Evolutionary conservation across 2,329 filamentous ascomycete species (phyloP), one percentile per base, ranked within the genome.

Genomic region (Botrytis galanthina): DNA sequence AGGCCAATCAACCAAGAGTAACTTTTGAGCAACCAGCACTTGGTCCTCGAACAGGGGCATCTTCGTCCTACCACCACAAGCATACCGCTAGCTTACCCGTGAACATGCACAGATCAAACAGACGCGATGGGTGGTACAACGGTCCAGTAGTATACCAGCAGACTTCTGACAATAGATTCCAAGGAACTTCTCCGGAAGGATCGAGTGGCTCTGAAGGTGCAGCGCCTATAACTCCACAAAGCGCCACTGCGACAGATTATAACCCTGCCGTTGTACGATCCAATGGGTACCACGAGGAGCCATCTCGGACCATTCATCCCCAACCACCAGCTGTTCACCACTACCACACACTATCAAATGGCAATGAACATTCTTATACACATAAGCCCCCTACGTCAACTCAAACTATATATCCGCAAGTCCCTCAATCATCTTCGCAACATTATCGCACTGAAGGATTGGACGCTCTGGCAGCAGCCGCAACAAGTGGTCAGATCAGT

Each of bases 61-160:
- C 75, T 26, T 76, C 74, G 51, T 73, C 60, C 80, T 83, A 75
- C 62, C 71, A 89, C 73, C 87, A 57, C 51, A 57, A 90, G 51
- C 86, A 90, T 73, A 89, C 88, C 26, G 85, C 89, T 83, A 90
- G 88, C 6, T 88, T 88, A 1, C 88, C 89, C 0, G 84, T 85
- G 0, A 83, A 87, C 16, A 89, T 87, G 0, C 85, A 88, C 5
- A 86, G 89, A 14, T 89, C 89, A 75, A 84, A 84, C 44, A 93
- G 92, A 79, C 87, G 92, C 4, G 90, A 91, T 74, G 92, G 87
- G 1, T 94, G 92, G 91, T 93, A 93, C 78, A 89, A 93, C 73
- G 87, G 86, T 18, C 86, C 86, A 39, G 75, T 84, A n/a, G 63
- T 74, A 18, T 75, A 79, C 72, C 77, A 81, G 70, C 74, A 78